Evolutionary conservation across 306 rosid species (phyloP), one percentile per base, ranked within the genome.

Genomic region (Dalbergia oliveri): DNA sequence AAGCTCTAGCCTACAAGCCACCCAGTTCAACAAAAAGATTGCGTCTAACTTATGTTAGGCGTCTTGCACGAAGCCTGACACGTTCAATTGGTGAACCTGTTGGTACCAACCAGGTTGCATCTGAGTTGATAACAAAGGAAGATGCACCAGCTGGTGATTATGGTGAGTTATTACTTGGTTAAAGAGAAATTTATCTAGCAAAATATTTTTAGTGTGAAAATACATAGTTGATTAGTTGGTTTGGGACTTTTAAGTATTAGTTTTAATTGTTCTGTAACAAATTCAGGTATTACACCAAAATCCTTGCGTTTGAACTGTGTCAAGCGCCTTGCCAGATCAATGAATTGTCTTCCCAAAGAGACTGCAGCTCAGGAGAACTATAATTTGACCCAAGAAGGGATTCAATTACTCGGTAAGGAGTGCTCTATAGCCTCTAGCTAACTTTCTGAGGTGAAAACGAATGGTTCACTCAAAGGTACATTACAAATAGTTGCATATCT

Each of bases 261-360:
- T 34, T 64, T 66, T 26, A 54, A 37, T 65, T 58, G 31, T 66
- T 64, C 18, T 80, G 56, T 26, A 14, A 56, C 14, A 59, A 44
- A 58, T 86, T 82, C 84, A 54, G 86, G 88, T 53, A 82, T 80
- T 76, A 80, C 57, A 21, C 65, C 77, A 1, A 84, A 75, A 75
- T 84, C 88, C 1, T 23, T 90, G 65, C 88, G 96, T 49, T 87
- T 94, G 78, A 92, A 79, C 80, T 63, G 87, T 19, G 86, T 92
- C 34, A 94, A 90, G 77, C 86, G 83, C 43, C 89, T 94, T 43
- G 97, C 96, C 0, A 77, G 97, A 53, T 66, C 85, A 41, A 59
- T 77, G n/a, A 81, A 81, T 51, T 58, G 77, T 50, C 13, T 44
- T 49, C n/a, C 74, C 4, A 76, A 65, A 41, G 83, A 85, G 70